Conservation (phyloP, 805 yeast genomes). For the Candida andamanensis region DNA sequence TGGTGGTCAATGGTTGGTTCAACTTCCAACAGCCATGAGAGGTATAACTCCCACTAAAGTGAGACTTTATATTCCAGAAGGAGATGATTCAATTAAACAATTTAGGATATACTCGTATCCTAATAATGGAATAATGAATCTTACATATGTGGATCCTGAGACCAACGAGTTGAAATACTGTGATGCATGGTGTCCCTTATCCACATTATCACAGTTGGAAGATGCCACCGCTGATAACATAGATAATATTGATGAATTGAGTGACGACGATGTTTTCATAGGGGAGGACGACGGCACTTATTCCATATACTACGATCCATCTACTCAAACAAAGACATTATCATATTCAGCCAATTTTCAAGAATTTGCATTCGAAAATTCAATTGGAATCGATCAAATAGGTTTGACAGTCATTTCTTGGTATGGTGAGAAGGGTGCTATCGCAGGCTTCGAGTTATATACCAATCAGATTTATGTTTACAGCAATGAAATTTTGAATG, state of each 20-base stretch:
- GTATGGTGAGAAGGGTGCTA: conserved; percentile 64
- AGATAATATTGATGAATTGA: conserved; percentile 17
- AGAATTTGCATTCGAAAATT: conserved; percentile 77
- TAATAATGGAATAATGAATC: conserved; percentile 83
- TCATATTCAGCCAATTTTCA: conserved; percentile 53
- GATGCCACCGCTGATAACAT: conserved; percentile 21
- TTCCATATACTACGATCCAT: conserved; percentile 29
- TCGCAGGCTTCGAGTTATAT: conserved; percentile 69
- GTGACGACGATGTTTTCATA: conserved; percentile 21
- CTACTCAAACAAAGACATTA: conserved; percentile 28
- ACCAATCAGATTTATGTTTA: conserved; percentile 56
- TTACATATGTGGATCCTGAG: conserved; percentile 75
- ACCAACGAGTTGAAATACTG: conserved; percentile 57
- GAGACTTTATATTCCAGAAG: conserved; percentile 60
- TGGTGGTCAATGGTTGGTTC: conserved; percentile 64
- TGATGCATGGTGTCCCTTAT: conserved; percentile 86
- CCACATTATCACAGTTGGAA: conserved; percentile 32
- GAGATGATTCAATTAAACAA: conserved; percentile 46
- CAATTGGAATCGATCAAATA: conserved; percentile 54
- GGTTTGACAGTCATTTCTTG: conserved; percentile 61
- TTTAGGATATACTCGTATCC: conserved; percentile 79
- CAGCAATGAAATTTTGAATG: conserved; percentile 72
- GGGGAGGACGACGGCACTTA: conserved; percentile 31
- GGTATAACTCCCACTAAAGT: conserved; percentile 64
- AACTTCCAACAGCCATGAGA: conserved; percentile 45